Base-by-base conservation (phyloP, 768 basidiomycete genomes). In the Lactifluus hygrophoroides region DNA sequence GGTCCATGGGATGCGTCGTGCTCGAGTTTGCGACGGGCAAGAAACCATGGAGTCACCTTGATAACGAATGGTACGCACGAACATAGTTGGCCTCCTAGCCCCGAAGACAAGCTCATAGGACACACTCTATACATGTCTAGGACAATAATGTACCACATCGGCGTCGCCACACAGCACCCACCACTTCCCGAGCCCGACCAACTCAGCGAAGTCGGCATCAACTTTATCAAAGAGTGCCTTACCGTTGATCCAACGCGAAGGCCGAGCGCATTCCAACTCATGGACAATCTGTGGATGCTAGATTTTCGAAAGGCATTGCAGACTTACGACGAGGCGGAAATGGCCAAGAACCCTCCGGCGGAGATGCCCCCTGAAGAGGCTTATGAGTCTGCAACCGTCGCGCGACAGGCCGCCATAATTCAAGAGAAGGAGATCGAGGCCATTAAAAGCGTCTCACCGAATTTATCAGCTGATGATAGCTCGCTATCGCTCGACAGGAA, bases 71-170 rank as follows among this genome's bases (percentile, higher is more conserved):
- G 96, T 94, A 34, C 46, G 62, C 61, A 82, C 62, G 8, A 11
- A 14, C 14, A 19, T 9, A 5, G 11, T 11, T 27, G 16, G 30
- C 30, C 35, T 47, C 16, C 6, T 13, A 44, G n/a, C n/a, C 40
- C 47, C 19, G 30, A 23, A 54, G 11, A 35, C 42, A 4, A 44
- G 55, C 61, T 52, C 23, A 35, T 51, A 27, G 32, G 10, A 1
- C 27, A 30, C n/a, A n/a, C n/a, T n/a, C n/a, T n/a, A n/a, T n/a
- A n/a, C n/a, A 14, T 48, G 16, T 2, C 66, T n/a, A 95, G 94
- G 94, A 94, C 95, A n/a, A 95, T 97, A 73, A 97, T 97, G 95
- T 98, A 95, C 77, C 94, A 95, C 69, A 96, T 97, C 56, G 95
- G 95, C 45, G 91, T 96, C 45, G 90, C 94, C 7, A 95, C 93